These are phyloP conservation scores for Acacia crassicarpa DNA, from an alignment of 306 rosid genomes.

Conservation along the genomic window DNA sequence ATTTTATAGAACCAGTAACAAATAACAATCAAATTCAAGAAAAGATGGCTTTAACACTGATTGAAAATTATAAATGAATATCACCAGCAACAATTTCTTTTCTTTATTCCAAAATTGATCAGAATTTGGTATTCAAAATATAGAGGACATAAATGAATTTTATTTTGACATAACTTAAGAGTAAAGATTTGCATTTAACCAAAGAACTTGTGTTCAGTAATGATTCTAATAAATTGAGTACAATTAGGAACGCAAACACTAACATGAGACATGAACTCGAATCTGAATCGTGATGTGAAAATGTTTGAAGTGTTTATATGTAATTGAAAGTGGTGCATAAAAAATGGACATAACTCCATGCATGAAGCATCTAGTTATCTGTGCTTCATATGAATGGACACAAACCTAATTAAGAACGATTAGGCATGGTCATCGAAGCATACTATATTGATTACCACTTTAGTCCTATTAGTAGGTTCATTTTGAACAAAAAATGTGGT, in stretches of 20 bases:
- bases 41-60: neutral
- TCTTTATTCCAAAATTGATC: neutral
- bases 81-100: neutral
- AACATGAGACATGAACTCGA: neutral
- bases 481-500: too few relatives aligned
- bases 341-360: neutral
- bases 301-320: neutral
- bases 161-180: too few relatives aligned
- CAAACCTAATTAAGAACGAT: neutral
- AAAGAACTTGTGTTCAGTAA: neutral
- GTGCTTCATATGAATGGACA: neutral
- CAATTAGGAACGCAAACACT: neutral
- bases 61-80: neutral
- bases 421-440: neutral
- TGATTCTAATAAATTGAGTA: too few relatives aligned
- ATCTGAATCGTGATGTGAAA: neutral
- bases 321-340: neutral
- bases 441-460: neutral
- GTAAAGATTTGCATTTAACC: neutral
- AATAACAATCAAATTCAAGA: neutral
- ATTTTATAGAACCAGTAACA: neutral
- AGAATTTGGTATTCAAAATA: neutral
- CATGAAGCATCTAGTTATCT: neutral
- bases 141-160: neutral
- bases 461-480: too few relatives aligned